Conservation (phyloP, 2,329 filamentous ascomycete genomes). For the Verruconis gallopava region DNA sequence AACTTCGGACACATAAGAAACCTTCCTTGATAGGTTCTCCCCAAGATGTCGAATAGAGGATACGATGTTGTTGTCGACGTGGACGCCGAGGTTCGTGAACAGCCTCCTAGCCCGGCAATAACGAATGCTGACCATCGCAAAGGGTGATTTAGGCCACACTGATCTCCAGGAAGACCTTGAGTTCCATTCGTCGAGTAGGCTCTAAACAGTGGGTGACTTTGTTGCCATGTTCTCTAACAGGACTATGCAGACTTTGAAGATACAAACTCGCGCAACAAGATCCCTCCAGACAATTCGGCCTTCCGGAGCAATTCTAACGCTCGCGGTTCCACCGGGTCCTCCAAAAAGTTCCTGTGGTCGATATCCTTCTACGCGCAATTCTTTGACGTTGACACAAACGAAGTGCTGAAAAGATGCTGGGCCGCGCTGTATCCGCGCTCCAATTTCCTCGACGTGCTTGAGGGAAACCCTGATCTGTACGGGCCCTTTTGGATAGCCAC, state of each 20-base stretch:
- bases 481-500: conserved; percentile 98
- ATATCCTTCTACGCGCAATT: conserved; percentile 92
- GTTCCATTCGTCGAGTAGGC: conserved; percentile 77
- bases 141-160: conserved; percentile 96
- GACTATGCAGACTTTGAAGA: conserved; percentile 50
- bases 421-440: conserved; percentile 80
- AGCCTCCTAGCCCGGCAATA: background rate
- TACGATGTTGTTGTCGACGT: conserved; percentile 98
- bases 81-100: conserved; percentile 66
- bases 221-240: too few species aligned
- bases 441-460: conserved; percentile 93
- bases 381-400: conserved; percentile 93
- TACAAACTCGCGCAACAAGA: conserved; percentile 37
- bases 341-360: conserved; percentile 83
- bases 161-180: conserved; percentile 98
- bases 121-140: conserved; percentile 15
- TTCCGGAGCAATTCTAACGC: conserved; percentile 19
- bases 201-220: too few species aligned
- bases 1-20: too few species aligned
- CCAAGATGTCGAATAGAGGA: conserved; percentile 47
- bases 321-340: conserved; percentile 11
- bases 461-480: conserved; percentile 94
- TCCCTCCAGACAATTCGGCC: conserved; percentile 27
- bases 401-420: conserved; percentile 75
- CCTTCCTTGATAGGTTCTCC: too few species aligned